Base-by-base conservation (phyloP, 371 early-diverging fungal species). In the Catenaria anguillulae region DNA sequence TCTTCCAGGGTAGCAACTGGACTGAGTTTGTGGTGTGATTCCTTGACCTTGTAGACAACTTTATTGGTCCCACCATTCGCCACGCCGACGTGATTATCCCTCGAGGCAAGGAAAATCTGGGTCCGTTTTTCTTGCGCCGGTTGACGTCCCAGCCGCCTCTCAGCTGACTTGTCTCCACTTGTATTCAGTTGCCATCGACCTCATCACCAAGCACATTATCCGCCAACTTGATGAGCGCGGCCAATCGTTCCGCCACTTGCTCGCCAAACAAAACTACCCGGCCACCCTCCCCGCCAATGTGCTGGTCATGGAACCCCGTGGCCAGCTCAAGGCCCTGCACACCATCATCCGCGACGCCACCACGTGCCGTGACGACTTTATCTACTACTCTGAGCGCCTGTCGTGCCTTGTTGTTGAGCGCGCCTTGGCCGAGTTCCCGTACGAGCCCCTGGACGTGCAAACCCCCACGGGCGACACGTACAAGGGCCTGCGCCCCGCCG, bases 361-460 rank as follows among this genome's bases (percentile, higher is more conserved):
- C 24, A 86, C 87, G 0, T 67, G 70, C 23, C 77, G 89, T 56
- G 83, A 84, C 65, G 92, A 92, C 67, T 92, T 94, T 72, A 81
- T 90, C 26, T 92, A 92, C 67, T 89, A 88, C 68, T 81, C 90
- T 15, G 91, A 92, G 65, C 77, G 94, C 26, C 71, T 94, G 43
- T 84, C 87, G 23, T 80, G 87, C 12, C 71, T 92, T 63, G 81
- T 91, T 35, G 84, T 91, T 37, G 94, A 94, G 72, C 66, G 78
- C 37, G 90, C 78, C 0, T 67, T 91, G 43, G 76, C 79, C 34
- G 75, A 82, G 62, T 70, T 91, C 55, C 83, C 81, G 10, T 80
- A 77, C 54, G 68, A 68, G 23, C 55, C 71, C 0, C 66, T 66
- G 3, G 67, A 71, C 3, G 77, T 90, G 2, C 66, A 60, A 3